Evolutionary conservation across 2,329 filamentous ascomycete genomes (phyloP).

Genomic region (Zopfia rhizophila): DNA sequence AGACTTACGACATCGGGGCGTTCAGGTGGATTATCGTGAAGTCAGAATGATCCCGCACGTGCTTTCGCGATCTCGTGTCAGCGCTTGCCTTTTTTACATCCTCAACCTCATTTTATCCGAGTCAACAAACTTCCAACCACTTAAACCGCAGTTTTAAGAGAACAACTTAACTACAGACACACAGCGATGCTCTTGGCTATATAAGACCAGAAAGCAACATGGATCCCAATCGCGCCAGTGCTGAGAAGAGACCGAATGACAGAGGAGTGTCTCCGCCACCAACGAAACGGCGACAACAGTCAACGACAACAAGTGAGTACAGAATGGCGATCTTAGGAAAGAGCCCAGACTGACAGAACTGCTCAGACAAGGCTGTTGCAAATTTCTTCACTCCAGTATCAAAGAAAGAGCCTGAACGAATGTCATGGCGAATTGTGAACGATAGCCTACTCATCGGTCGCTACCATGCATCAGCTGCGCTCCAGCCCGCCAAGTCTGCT

Average conservation of each 20-base stretch:
- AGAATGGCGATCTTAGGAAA: too few relatives aligned
- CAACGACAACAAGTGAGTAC: slow-evolving; percentile 63
- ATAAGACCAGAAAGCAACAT: too few relatives aligned
- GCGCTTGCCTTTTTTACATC: background rate
- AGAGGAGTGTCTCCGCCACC: slow-evolving; percentile 67
- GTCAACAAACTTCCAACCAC: too few relatives aligned
- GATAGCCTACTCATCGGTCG: slow-evolving; percentile 80
- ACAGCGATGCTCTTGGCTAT: too few relatives aligned
- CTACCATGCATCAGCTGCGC: slow-evolving; percentile 61
- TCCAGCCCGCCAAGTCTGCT: slow-evolving; percentile 16
- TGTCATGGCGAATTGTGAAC: slow-evolving; percentile 74
- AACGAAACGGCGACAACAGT: slow-evolving; percentile 64
- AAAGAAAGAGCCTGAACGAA: slow-evolving; percentile 81
- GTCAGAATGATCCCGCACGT: too few relatives aligned
- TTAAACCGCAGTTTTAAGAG: too few relatives aligned
- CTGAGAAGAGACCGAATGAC: slow-evolving; percentile 51
- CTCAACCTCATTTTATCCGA: too few relatives aligned
- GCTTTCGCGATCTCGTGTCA: slow-evolving; percentile 41
- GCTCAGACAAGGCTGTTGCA: slow-evolving; percentile 73
- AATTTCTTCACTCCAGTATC: slow-evolving; percentile 90
- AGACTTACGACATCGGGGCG: too few relatives aligned
- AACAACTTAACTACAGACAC: too few relatives aligned
- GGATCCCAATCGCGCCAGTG: slow-evolving; percentile 22
- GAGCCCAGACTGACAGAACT: too few relatives aligned
- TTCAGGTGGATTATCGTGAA: too few relatives aligned